Conservation (phyloP, 2,329 filamentous ascomycete genomes). For the Colletotrichum falcatum region DNA sequence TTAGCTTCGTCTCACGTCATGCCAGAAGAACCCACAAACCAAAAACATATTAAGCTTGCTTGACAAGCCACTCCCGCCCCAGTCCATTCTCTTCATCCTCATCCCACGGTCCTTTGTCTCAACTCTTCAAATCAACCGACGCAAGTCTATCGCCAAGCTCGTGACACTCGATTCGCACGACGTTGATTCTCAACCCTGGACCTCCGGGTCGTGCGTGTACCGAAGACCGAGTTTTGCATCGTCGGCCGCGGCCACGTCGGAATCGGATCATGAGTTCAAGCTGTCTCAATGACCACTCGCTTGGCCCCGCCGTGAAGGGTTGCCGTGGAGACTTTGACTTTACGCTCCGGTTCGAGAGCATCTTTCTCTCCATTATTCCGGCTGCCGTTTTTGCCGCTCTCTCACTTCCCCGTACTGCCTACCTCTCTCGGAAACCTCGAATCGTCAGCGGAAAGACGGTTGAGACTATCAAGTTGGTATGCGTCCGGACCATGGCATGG, state of each 20-base stretch:
- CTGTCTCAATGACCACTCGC: constrained; percentile 49
- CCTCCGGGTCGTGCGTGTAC: neutral
- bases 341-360: constrained; percentile 57
- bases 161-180: neutral
- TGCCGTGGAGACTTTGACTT: constrained; percentile 59
- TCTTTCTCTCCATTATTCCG: constrained; percentile 55
- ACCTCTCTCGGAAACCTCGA: constrained; percentile 46
- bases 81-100: neutral
- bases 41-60: constrained; percentile 23
- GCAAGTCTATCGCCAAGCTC: neutral
- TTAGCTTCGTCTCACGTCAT: neutral
- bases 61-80: constrained; percentile 12
- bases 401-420: constrained; percentile 47
- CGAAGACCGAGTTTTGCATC: constrained; percentile 1
- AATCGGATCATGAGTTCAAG: constrained; percentile 28
- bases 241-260: neutral
- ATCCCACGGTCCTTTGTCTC: neutral
- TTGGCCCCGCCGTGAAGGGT: constrained; percentile 54
- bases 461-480: constrained; percentile 44
- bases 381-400: constrained; percentile 50
- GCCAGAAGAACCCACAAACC: neutral
- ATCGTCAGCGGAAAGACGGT: constrained; percentile 49
- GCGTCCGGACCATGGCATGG: neutral
- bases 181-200: neutral
- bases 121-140: neutral